phyloP scores from a whole-genome alignment of 2,329 filamentous ascomycete species.

The Aspergillus pseudotamarii region DNA sequence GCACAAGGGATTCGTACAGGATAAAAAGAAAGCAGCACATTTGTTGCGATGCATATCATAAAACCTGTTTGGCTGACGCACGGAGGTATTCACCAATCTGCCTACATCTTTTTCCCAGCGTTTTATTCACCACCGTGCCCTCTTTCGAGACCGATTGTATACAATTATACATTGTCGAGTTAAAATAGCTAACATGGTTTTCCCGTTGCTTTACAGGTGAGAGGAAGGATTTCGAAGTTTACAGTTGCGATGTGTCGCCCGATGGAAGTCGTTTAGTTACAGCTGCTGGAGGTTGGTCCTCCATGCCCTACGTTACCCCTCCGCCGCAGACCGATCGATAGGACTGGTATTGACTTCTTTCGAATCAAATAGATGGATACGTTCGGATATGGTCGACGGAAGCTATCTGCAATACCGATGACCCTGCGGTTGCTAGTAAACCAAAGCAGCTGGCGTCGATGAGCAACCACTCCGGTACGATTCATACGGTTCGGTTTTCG shows the following conservation, averaged over 20 bases:
- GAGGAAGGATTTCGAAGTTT: conserved; percentile 97
- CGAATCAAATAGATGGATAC: conserved; percentile 70
- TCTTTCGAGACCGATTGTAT: no score
- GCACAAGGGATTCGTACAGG: conserved; percentile 1
- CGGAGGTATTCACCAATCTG: conserved; percentile 61
- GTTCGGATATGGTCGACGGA: conserved; percentile 98
- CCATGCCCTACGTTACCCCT: not conserved
- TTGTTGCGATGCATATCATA: conserved; percentile 73
- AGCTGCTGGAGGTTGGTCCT: conserved; percentile 77
- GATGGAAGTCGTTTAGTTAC: conserved; percentile 91
- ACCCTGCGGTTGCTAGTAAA: conserved; percentile 68
- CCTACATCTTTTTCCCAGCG: not conserved
- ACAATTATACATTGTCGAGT: not conserved
- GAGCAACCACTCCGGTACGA: conserved; percentile 97
- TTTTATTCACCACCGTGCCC: not conserved
- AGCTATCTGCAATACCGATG: conserved; percentile 79
- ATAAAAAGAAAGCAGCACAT: conserved; percentile 11
- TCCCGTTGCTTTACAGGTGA: conserved; percentile 62
- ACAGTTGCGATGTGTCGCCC: conserved; percentile 95
- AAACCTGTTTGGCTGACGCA: conserved; percentile 96
- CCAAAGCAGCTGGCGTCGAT: conserved; percentile 96
- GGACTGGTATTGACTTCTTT: conserved; percentile 14
- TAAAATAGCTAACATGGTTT: conserved; percentile 19
- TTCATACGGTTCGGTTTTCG: conserved; percentile 95
- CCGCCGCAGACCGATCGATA: not conserved